A percentile compares a stretch with the other conserved stretches of the same genome.
These are phyloP conservation scores for Syzygium syzygioides DNA, from an alignment of 441 rosid genomes.

Conservation along the genomic window DNA sequence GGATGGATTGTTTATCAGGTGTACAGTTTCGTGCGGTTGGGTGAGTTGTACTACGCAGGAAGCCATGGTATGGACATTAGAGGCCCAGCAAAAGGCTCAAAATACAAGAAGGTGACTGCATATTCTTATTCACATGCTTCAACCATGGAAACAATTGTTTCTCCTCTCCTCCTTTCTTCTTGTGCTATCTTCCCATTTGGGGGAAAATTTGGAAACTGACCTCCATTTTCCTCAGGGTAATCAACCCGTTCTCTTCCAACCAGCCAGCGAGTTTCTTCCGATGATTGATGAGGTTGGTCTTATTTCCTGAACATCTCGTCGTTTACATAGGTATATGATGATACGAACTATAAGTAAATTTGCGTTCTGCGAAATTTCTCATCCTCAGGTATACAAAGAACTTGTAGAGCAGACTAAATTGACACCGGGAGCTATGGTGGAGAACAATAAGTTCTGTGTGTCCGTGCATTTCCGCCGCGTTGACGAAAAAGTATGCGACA, in stretches of 20 bases:
- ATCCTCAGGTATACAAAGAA: conserved; percentile 38
- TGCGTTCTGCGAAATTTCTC: background rate
- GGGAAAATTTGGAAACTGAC: background rate
- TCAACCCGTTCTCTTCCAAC: conserved; percentile 47
- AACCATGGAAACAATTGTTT: background rate
- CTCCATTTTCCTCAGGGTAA: conserved; percentile 23
- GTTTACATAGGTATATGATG: background rate
- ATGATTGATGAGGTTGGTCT: conserved; percentile 54
- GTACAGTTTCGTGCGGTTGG: conserved; percentile 67
- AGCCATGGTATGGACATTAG: conserved; percentile 99
- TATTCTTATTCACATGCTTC: background rate
- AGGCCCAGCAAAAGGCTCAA: conserved; percentile 74
- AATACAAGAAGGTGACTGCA: conserved; percentile 45
- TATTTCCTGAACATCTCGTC: background rate
- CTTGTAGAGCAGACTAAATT: conserved; percentile 54
- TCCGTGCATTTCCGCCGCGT: conserved; percentile 82
- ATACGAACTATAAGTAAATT: background rate
- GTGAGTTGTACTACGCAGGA: conserved; percentile 92
- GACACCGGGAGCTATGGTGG: conserved; percentile 64
- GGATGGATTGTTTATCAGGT: conserved; percentile 37
- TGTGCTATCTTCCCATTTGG: background rate
- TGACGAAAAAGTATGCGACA: conserved; percentile 43
- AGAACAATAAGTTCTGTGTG: conserved; percentile 72
- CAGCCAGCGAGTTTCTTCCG: conserved; percentile 67
- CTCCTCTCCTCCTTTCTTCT: background rate